phyloP scores from a whole-genome alignment of 176 grass and related monocot genomes.

The Rhynchospora tenuis region DNA sequence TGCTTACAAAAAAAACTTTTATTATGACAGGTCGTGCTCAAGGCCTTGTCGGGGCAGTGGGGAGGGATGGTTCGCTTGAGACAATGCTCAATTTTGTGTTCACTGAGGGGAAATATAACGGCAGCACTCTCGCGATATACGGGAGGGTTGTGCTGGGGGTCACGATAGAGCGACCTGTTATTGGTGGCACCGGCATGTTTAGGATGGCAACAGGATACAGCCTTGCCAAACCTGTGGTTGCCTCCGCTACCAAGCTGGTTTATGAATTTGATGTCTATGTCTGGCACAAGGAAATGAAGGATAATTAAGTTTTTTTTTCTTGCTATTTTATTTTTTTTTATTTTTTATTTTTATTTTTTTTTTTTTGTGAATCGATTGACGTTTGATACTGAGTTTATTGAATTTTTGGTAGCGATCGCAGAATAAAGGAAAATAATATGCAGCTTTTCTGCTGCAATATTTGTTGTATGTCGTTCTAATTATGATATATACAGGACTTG shows the following conservation, averaged over 20 bases:
- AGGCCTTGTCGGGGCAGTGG: neutral
- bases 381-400: neutral
- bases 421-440: too few species aligned
- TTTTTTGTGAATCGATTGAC: too few species aligned
- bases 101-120: neutral
- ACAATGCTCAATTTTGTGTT: constrained; percentile 8
- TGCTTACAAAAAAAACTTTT: neutral
- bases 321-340: neutral
- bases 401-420: too few species aligned
- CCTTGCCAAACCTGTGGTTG: neutral
- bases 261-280: constrained; percentile 1
- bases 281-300: neutral
- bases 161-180: neutral
- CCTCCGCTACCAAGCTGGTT: neutral
- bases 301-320: neutral
- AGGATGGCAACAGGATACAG: constrained; percentile 3
- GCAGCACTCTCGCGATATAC: neutral
- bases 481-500: too few species aligned
- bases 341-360: neutral
- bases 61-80: neutral
- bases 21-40: neutral
- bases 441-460: too few species aligned
- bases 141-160: neutral
- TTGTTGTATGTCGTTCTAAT: too few species aligned
- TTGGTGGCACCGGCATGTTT: constrained; percentile 22